A percentile compares a stretch with the other conserved stretches of the same genome.
Conservation (phyloP, 2,329 filamentous ascomycete genomes). For the Xylaria hypoxylon region DNA sequence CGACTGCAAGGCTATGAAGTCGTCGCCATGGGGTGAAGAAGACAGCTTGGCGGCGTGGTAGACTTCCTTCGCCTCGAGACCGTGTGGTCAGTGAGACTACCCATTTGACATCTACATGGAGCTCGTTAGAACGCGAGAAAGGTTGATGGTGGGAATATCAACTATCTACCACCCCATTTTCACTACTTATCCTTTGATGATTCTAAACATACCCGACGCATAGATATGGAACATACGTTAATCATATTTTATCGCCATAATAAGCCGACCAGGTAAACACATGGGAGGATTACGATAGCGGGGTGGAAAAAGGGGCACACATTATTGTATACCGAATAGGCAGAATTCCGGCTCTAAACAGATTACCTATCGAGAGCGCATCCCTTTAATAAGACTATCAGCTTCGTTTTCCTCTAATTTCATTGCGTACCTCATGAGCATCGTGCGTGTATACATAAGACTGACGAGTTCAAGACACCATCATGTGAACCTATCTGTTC, state of each 20-base stretch:
- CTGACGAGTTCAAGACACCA: neutral
- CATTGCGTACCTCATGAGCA: neutral
- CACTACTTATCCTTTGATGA: neutral
- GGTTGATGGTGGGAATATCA: neutral
- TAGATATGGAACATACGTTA: neutral
- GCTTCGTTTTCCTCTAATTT: constrained; percentile 18
- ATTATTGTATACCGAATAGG: neutral
- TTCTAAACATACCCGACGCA: neutral
- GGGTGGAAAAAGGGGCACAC: neutral
- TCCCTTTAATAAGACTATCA: neutral
- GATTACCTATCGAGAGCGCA: neutral
- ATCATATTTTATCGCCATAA: neutral
- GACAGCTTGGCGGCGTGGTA: neutral
- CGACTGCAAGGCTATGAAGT: constrained; percentile 11
- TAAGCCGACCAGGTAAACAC: neutral
- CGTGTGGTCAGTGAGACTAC: neutral
- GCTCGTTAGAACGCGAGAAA: neutral
- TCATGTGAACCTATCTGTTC: neutral
- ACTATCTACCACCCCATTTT: neutral
- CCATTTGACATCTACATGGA: neutral
- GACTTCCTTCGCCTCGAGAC: neutral
- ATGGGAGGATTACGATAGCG: neutral
- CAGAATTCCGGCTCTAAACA: neutral
- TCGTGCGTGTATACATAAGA: neutral
- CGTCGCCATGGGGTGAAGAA: neutral